These are phyloP conservation scores for Ophiosphaerella herpotricha DNA, from an alignment of 2,329 filamentous ascomycete species.

Conservation along the genomic window DNA sequence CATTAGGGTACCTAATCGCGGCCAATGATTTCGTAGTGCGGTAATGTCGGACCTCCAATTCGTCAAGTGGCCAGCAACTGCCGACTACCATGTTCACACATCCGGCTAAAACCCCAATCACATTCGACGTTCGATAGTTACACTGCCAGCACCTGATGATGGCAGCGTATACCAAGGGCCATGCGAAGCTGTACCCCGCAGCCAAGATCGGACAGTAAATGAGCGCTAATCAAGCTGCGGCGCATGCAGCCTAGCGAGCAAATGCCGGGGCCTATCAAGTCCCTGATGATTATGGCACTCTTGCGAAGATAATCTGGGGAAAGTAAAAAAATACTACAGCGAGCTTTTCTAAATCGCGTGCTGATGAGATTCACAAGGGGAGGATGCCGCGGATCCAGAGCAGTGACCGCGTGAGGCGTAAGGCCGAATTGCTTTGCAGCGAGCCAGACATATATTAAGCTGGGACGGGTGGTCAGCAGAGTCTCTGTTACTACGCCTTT, in stretches of 20 bases:
- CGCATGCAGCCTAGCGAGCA: conserved; percentile 19
- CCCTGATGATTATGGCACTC: conserved; percentile 14
- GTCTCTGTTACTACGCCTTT: conserved; percentile 1
- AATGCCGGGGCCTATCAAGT: conserved; percentile 24
- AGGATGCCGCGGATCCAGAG: conserved; percentile 16
- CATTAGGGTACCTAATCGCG: background rate
- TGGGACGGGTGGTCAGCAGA: background rate
- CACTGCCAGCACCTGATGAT: conserved; percentile 6
- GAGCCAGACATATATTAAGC: conserved; percentile 29
- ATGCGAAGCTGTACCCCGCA: conserved; percentile 17
- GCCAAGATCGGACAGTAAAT: conserved; percentile 25
- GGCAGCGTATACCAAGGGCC: conserved; percentile 6
- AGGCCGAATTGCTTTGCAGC: conserved; percentile 8
- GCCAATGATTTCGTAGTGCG: background rate
- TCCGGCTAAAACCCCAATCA: conserved; percentile 4
- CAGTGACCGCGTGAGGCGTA: conserved; percentile 11
- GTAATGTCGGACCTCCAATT: background rate
- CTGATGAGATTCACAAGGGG: conserved; percentile 4
- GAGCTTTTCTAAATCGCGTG: conserved; percentile 3
- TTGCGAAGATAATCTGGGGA: conserved; percentile 19
- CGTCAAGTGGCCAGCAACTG: conserved; percentile 2
- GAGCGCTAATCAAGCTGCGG: conserved; percentile 23
- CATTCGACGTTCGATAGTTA: background rate
- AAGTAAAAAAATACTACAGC: conserved; percentile 13
- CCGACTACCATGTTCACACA: conserved; percentile 1